phyloP scores from a whole-genome alignment of 2,329 filamentous ascomycete species.

The Sarocladiaceae sp. region DNA sequence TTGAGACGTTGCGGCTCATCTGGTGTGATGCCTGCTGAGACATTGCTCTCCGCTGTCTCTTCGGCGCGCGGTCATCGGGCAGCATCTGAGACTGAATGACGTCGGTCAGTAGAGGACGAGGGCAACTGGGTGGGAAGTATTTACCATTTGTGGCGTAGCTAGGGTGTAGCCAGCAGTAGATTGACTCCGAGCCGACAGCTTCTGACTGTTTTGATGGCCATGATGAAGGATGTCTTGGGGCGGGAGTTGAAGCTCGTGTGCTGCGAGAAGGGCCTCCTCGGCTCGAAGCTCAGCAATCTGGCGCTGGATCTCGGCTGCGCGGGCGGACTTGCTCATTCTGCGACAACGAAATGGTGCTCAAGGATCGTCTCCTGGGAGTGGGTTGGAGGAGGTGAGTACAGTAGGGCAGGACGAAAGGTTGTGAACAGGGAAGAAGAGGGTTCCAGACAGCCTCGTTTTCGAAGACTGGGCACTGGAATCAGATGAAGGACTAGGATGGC shows the following conservation, averaged over 20 bases:
- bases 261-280: background rate
- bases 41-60: constrained; percentile 6
- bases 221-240: background rate
- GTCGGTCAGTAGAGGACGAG: constrained; percentile 28
- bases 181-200: constrained; percentile 5
- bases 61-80: background rate
- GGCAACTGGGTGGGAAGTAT: constrained; percentile 16
- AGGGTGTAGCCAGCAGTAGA: constrained; percentile 8
- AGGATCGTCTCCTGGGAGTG: background rate
- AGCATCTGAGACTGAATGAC: constrained; percentile 17
- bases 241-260: background rate
- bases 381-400: background rate
- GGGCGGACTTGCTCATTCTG: constrained; percentile 8
- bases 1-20: constrained; percentile 4
- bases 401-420: background rate
- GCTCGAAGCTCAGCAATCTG: constrained; percentile 3
- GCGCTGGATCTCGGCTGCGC: constrained; percentile 5
- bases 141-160: background rate
- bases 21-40: constrained; percentile 5
- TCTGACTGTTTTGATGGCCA: background rate
- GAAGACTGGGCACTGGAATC: background rate
- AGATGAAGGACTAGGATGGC: background rate
- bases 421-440: background rate
- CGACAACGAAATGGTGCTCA: background rate
- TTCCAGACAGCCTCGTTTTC: constrained; percentile 7